A percentile compares a stretch with the other conserved stretches of the same genome.
Evolutionary conservation across 306 rosid species (phyloP).

Genomic region (Fragaria vesca): DNA sequence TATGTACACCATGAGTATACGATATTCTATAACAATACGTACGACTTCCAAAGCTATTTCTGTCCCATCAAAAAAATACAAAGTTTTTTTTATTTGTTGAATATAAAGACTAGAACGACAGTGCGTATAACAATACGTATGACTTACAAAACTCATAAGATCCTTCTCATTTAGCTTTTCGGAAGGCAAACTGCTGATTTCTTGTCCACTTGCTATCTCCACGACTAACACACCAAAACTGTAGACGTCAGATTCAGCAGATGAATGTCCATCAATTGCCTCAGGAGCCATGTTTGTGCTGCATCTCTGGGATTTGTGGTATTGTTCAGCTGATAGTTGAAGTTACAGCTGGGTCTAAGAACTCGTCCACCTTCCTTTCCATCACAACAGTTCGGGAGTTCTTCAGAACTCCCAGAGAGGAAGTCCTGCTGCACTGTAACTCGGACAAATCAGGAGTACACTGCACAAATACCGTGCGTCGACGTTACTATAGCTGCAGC

Average conservation of each 20-base stretch:
- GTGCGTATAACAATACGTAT: no score
- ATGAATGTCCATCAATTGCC: not conserved
- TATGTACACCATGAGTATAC: no score
- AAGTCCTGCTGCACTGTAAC: not conserved
- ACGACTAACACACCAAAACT: not conserved
- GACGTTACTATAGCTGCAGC: not conserved
- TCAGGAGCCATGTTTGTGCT: not conserved
- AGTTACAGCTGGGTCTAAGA: not conserved
- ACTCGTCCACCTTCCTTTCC: not conserved
- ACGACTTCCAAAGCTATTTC: no score
- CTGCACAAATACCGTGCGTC: not conserved
- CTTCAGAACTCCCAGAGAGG: not conserved
- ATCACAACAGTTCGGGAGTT: not conserved
- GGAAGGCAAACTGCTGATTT: not conserved
- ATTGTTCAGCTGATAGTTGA: not conserved
- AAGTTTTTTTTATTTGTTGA: no score
- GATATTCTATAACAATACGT: no score
- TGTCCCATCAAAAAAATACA: no score
- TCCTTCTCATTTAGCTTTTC: not conserved
- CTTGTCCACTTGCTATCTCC: not conserved
- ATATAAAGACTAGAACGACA: no score
- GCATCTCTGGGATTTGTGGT: not conserved
- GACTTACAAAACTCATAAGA: not conserved
- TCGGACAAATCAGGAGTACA: not conserved
- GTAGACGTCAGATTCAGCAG: not conserved